A percentile compares a stretch with the other conserved stretches of the same genome.
Evolutionary conservation across 805 yeast genomes (phyloP).

Genomic region (Wickerhamiella spandovensis): DNA sequence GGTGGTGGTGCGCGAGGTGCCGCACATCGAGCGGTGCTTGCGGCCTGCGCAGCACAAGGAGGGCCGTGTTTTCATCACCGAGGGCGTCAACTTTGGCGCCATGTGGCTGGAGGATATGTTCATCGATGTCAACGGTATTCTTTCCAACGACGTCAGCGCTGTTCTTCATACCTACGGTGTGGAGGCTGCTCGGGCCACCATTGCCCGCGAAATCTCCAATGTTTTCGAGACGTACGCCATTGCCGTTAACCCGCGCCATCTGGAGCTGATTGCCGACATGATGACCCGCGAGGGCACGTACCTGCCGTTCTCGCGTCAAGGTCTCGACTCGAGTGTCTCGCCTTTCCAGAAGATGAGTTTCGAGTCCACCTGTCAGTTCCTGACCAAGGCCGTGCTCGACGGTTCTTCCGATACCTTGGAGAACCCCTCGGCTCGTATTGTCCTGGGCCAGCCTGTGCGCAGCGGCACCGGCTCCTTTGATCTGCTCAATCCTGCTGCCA

Average conservation of each 20-base stretch:
- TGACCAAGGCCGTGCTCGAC: conserved; percentile 90
- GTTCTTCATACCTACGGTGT: conserved; percentile 90
- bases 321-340: conserved; percentile 90
- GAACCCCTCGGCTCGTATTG: conserved; percentile 87
- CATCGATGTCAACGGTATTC: conserved; percentile 75
- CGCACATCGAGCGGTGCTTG: conserved; percentile 83
- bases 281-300: conserved; percentile 98
- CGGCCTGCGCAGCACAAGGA: conserved; percentile 63
- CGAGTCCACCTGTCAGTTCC: conserved; percentile 95
- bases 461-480: conserved; percentile 98
- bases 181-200: conserved; percentile 96
- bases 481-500: conserved; percentile 26
- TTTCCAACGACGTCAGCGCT: conserved; percentile 86
- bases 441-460: conserved; percentile 74
- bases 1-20: conserved; percentile 86
- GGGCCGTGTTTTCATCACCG: conserved; percentile 73
- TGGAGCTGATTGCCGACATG: conserved; percentile 94
- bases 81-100: conserved; percentile 94
- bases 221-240: conserved; percentile 96
- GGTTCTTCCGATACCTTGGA: conserved; percentile 79
- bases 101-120: conserved; percentile 98
- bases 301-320: conserved; percentile 94
- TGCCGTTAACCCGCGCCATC: conserved; percentile 80
- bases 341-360: conserved; percentile 98
- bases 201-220: conserved; percentile 87